A percentile compares a stretch with the other conserved stretches of the same genome.
phyloP scores from a whole-genome alignment of 352 stramenopile species.

The Phytopythium ostracodes region DNA sequence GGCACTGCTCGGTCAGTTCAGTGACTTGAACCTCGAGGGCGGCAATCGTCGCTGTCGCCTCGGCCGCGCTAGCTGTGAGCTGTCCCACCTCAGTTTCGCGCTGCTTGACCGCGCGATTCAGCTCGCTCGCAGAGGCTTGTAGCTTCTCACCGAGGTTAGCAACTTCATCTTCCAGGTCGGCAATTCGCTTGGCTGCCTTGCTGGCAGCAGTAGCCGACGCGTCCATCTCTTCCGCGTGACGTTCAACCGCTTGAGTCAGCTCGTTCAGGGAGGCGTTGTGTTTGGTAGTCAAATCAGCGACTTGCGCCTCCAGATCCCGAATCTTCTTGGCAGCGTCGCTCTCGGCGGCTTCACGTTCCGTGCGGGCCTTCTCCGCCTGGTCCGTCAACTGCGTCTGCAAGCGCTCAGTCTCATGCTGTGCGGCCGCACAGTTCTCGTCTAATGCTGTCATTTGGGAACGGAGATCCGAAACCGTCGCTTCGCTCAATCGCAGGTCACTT shows the following conservation, averaged over 20 bases:
- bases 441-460: background rate
- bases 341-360: background rate
- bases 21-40: slow-evolving; percentile 18
- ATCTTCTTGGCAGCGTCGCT: background rate
- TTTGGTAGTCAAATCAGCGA: background rate
- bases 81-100: slow-evolving; percentile 12
- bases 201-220: background rate
- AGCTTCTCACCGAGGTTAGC: slow-evolving; percentile 11
- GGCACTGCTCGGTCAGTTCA: slow-evolving; percentile 9
- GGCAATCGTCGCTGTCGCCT: slow-evolving; percentile 10
- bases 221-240: background rate
- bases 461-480: slow-evolving; percentile 3
- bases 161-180: slow-evolving; percentile 6
- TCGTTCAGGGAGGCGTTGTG: background rate
- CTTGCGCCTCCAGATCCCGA: background rate
- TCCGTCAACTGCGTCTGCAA: background rate
- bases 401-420: background rate
- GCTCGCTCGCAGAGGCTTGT: slow-evolving; percentile 14
- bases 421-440: background rate
- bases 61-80: slow-evolving; percentile 7
- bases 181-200: background rate
- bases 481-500: background rate
- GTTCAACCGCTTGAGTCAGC: background rate
- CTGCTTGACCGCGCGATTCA: slow-evolving; percentile 5
- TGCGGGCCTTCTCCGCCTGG: background rate